Percentiles rank a stretch among this genome's conserved stretches.
Evolutionary conservation across 352 stramenopile genomes (phyloP).

Genomic region (Pythium aquatile): DNA sequence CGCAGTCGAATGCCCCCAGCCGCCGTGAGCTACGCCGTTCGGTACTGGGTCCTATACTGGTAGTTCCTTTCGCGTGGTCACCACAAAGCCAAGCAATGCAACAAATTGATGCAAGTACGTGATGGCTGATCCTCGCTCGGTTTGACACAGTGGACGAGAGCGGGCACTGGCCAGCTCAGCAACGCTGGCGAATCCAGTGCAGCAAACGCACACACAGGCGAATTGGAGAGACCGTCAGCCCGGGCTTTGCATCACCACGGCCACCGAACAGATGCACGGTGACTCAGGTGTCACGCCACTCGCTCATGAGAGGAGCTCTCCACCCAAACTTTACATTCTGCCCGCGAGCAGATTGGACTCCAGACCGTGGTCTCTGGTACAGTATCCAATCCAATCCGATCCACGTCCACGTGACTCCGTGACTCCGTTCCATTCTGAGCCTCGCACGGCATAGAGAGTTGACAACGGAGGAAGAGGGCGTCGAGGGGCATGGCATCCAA

Average conservation of each 20-base stretch:
- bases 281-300: background rate
- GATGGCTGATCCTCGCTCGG: conserved; percentile 2
- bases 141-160: background rate
- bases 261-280: background rate
- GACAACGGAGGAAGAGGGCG: background rate
- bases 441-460: background rate
- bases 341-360: too few relatives aligned
- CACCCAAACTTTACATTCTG: background rate
- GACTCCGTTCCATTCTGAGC: background rate
- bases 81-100: background rate
- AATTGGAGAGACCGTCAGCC: background rate
- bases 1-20: background rate
- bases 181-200: background rate
- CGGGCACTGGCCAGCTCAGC: background rate
- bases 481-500: background rate
- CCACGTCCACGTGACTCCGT: background rate
- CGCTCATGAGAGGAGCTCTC: background rate
- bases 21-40: background rate
- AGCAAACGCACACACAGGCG: background rate
- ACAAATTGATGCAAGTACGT: background rate
- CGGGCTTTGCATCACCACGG: background rate
- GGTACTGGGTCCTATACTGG: background rate
- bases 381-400: background rate
- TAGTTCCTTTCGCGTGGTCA: background rate
- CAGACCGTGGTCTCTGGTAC: conserved; percentile 1